Percentiles rank a stretch among this genome's conserved stretches.
Conservation (phyloP, 1,284 basidiomycete species). For the Puccinia novopanici region DNA sequence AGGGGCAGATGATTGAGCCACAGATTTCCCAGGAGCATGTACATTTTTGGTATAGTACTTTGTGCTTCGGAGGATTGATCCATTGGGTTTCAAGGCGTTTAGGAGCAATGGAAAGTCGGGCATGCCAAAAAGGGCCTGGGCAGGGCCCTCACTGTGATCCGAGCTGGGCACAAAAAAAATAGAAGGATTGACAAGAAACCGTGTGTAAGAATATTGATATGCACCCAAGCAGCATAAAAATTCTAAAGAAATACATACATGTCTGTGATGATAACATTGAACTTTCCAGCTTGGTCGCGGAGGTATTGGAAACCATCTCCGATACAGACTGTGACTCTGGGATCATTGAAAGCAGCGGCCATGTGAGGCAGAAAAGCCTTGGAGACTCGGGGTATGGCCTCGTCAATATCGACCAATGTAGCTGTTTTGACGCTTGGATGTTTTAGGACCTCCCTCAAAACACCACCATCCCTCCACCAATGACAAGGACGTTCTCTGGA, state of each 20-base stretch:
- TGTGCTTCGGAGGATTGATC: constrained; percentile 79
- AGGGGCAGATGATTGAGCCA: constrained; percentile 42
- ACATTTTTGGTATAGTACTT: constrained; percentile 84
- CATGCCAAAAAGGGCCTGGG: constrained; percentile 90
- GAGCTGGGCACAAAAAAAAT: constrained; percentile 64
- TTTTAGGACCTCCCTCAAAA: constrained; percentile 95
- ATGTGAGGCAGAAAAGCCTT: constrained; percentile 92
- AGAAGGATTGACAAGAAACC: background rate
- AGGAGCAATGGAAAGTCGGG: constrained; percentile 94
- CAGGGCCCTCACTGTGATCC: constrained; percentile 88
- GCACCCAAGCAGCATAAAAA: too few species aligned
- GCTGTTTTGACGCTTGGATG: constrained; percentile 88
- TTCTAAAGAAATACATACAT: constrained; percentile 17
- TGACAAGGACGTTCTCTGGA: constrained; percentile 92
- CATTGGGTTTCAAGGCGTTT: constrained; percentile 83
- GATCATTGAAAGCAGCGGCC: constrained; percentile 82
- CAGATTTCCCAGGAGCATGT: constrained; percentile 63
- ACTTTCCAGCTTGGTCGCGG: constrained; percentile 80
- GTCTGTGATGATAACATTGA: constrained; percentile 89
- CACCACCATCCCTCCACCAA: constrained; percentile 91
- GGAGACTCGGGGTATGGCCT: constrained; percentile 95
- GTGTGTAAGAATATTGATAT: background rate
- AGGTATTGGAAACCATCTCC: constrained; percentile 98
- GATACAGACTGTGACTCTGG: too few species aligned
- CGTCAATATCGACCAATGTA: constrained; percentile 96